Conservation (phyloP, 495 filamentous ascomycete genomes). For the Aspergillus homomorphus region DNA sequence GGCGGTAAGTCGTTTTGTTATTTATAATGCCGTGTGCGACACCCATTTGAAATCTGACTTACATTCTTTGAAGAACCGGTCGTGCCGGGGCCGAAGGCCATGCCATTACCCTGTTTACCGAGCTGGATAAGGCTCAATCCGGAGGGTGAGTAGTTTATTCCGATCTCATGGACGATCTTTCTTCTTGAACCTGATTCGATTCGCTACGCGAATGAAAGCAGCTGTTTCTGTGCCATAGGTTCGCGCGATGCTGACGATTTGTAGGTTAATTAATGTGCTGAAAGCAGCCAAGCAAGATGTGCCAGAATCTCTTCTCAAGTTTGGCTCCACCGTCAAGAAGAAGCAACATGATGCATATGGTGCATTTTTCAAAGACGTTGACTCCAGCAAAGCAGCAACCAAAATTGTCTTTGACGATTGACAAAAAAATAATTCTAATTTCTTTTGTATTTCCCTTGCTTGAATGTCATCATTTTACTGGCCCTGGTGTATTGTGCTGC, state of each 20-base stretch:
- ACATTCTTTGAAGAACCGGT: conserved; percentile 56
- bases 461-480: conserved; percentile 26
- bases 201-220: no score
- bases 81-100: conserved; percentile 82
- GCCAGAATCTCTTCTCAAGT: conserved; percentile 84
- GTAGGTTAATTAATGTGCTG: conserved; percentile 81
- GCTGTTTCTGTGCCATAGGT: no score
- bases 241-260: not conserved
- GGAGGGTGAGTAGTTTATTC: conserved; percentile 65
- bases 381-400: conserved; percentile 73
- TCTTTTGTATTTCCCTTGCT: conserved; percentile 19
- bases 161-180: not conserved
- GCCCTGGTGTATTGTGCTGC: conserved; percentile 44
- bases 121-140: conserved; percentile 83
- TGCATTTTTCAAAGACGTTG: conserved; percentile 82
- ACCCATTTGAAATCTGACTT: not conserved
- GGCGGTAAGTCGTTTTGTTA: conserved; percentile 41
- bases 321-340: conserved; percentile 98
- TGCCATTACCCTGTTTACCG: conserved; percentile 90
- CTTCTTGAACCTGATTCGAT: not conserved
- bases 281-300: conserved; percentile 84
- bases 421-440: conserved; percentile 19
- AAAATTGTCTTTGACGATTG: conserved; percentile 91
- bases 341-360: conserved; percentile 93
- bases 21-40: not conserved